Evolutionary conservation across 176 grass and related monocot genomes (phyloP).

Genomic region (Alloteropsis semialata): DNA sequence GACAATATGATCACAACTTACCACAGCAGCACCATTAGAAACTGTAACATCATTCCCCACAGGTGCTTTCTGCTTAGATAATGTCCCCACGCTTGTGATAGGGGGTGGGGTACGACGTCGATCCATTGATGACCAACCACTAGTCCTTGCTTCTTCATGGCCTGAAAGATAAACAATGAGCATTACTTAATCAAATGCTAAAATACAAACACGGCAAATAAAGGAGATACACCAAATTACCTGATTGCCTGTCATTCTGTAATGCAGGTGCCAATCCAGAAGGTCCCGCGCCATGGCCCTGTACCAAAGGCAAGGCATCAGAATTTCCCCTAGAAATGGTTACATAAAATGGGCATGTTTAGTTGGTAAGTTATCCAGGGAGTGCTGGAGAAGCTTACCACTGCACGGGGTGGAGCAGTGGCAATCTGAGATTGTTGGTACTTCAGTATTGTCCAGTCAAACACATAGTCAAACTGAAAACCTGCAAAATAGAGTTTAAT

Average conservation of each 20-base stretch:
- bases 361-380: background rate
- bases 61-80: conserved; percentile 82
- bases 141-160: conserved; percentile 70
- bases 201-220: background rate
- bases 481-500: conserved; percentile 52
- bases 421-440: conserved; percentile 96
- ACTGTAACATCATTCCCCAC: conserved; percentile 57
- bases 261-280: conserved; percentile 64
- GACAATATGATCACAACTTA: conserved; percentile 43
- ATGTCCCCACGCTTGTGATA: conserved; percentile 45
- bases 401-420: conserved; percentile 65
- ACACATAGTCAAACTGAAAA: conserved; percentile 99
- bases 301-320: conserved; percentile 19
- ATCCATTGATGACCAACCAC: conserved; percentile 86
- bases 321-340: background rate
- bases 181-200: background rate
- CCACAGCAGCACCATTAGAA: conserved; percentile 58
- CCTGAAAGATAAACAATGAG: conserved; percentile 49
- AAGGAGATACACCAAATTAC: conserved; percentile 33
- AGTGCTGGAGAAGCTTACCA: conserved; percentile 37
- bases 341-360: conserved; percentile 4
- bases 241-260: conserved; percentile 80
- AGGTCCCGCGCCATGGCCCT: conserved; percentile 78
- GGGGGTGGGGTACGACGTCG: conserved; percentile 55
- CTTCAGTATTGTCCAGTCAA: conserved; percentile 99